These are phyloP conservation scores for Mycena galopus DNA, from an alignment of 768 basidiomycete species.

Conservation along the genomic window DNA sequence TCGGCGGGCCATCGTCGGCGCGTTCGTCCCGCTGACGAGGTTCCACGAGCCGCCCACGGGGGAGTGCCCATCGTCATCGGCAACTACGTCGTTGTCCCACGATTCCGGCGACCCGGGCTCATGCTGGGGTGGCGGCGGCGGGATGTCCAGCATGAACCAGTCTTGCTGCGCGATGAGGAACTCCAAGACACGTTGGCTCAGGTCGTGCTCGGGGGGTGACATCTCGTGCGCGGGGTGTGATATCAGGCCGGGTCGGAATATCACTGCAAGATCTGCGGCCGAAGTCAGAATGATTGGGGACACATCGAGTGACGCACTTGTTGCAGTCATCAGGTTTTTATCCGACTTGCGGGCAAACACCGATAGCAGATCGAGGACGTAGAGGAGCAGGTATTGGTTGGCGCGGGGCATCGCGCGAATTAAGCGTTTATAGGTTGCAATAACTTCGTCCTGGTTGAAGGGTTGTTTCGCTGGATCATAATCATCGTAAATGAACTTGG, in stretches of 20 bases:
- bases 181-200: constrained; percentile 92
- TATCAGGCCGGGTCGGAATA: constrained; percentile 96
- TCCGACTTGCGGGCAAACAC: constrained; percentile 94
- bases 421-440: constrained; percentile 84
- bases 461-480: constrained; percentile 69
- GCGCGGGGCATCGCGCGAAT: constrained; percentile 88
- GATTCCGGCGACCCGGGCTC: constrained; percentile 36
- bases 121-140: constrained; percentile 70
- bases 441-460: constrained; percentile 77
- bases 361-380: constrained; percentile 94
- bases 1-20: constrained; percentile 48
- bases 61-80: constrained; percentile 63
- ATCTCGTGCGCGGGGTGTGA: constrained; percentile 91
- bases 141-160: constrained; percentile 92
- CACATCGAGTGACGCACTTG: constrained; percentile 71
- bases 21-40: constrained; percentile 51
- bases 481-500: too few relatives aligned
- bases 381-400: constrained; percentile 96
- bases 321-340: constrained; percentile 95
- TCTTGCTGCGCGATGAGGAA: constrained; percentile 98
- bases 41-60: constrained; percentile 66
- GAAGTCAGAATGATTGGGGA: constrained; percentile 1
- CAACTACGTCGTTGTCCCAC: constrained; percentile 60
- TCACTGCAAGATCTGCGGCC: constrained; percentile 88
- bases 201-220: constrained; percentile 85